Conservation (phyloP, 2,329 filamentous ascomycete species). For the Trichoderma asperellum region DNA sequence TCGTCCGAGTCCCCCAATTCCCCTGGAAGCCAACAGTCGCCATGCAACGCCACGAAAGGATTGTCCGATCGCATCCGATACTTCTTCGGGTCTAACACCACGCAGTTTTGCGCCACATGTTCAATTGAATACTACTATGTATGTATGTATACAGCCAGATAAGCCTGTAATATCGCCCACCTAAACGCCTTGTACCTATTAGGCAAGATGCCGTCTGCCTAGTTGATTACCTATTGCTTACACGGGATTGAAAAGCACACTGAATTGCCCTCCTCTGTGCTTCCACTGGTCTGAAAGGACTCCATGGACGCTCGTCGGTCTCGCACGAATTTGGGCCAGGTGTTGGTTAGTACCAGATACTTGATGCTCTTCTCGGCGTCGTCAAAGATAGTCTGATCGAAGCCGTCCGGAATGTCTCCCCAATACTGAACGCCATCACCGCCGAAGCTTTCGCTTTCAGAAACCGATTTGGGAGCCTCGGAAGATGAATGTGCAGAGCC, state of each 20-base stretch:
- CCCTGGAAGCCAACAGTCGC: background rate
- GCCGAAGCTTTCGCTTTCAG: background rate
- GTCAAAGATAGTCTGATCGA: slow-evolving; percentile 60
- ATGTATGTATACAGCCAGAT: background rate
- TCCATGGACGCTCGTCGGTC: slow-evolving; percentile 39
- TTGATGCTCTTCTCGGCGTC: slow-evolving; percentile 63
- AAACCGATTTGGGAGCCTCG: background rate
- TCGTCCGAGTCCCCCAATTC: background rate
- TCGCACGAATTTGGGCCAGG: slow-evolving; percentile 63
- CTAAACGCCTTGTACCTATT: background rate
- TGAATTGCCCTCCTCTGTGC: slow-evolving; percentile 26
- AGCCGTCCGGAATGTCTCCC: slow-evolving; percentile 52
- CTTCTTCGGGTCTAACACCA: background rate
- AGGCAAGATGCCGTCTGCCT: background rate
- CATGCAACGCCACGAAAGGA: background rate
- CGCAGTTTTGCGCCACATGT: background rate
- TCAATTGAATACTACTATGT: background rate
- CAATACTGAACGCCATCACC: slow-evolving; percentile 38
- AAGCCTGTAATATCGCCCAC: background rate
- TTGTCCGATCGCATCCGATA: background rate
- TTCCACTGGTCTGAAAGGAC: slow-evolving; percentile 24
- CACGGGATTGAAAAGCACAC: slow-evolving; percentile 3
- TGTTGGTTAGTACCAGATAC: slow-evolving; percentile 69
- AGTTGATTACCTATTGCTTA: slow-evolving; percentile 2
- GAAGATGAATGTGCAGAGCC: slow-evolving; percentile 2